Percentiles rank a stretch among this genome's conserved stretches.
Evolutionary conservation across 2,329 filamentous ascomycete species (phyloP).

Genomic region (Pseudogymnoascus sp.): DNA sequence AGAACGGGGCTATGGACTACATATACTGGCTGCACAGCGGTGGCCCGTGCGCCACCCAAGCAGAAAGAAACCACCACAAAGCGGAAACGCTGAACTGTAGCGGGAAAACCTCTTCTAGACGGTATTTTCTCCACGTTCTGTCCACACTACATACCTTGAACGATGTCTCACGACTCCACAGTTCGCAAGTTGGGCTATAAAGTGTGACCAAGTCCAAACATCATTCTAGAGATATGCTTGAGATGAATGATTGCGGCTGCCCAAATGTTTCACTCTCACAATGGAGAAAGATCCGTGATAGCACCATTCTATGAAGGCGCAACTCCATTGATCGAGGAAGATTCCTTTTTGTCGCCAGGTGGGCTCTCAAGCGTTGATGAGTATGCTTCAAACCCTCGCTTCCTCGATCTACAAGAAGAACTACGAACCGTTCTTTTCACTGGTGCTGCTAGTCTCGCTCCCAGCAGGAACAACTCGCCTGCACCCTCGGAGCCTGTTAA

Average conservation of each 20-base stretch:
- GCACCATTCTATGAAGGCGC: not conserved
- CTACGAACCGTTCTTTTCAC: slow-evolving; percentile 37
- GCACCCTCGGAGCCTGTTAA: slow-evolving; percentile 20
- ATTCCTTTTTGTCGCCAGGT: not conserved
- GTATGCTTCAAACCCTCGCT: slow-evolving; percentile 33
- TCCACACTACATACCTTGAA: not conserved
- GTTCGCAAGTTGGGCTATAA: not conserved
- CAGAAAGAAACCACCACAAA: not conserved
- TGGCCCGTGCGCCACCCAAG: too few relatives aligned
- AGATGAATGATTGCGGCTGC: not conserved
- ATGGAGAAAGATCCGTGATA: not conserved
- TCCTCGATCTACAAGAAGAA: slow-evolving; percentile 39
- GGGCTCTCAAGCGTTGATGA: slow-evolving; percentile 21
- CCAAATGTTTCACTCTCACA: not conserved
- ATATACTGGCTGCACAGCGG: too few relatives aligned
- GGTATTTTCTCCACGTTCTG: not conserved
- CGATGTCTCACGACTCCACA: not conserved
- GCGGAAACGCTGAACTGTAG: not conserved
- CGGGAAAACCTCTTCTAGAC: not conserved
- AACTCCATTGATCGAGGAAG: not conserved
- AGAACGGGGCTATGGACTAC: too few relatives aligned
- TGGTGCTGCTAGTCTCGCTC: slow-evolving; percentile 28
- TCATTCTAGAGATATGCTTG: not conserved
- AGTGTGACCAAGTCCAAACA: not conserved
- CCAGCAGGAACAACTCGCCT: slow-evolving; percentile 27